Base-by-base conservation (phyloP, 352 stramenopile genomes). In the Pythium biforme region DNA sequence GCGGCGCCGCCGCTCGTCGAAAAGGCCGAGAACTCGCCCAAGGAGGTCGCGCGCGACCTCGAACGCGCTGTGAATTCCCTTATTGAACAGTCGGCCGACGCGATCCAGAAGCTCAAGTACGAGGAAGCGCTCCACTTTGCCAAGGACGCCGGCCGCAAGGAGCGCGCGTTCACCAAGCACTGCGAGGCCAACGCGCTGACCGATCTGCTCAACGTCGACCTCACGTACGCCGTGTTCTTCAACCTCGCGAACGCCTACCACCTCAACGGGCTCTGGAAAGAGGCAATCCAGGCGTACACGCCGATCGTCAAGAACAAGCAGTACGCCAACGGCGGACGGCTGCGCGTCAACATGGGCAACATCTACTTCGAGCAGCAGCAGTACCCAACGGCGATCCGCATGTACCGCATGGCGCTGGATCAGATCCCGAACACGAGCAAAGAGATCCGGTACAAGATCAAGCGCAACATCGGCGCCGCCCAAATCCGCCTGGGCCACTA, bases 311-410 rank as follows among this genome's bases (percentile, higher is more conserved):
- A 98, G 74, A 98, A 98, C 76, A 98, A 98, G 56, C 89, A 98
- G 67, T 98, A 98, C 73, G 73, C 86, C 7, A 89, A 97, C 68
- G 85, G 80, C 31, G 85, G 94, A 1, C 78, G 95, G 10, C 73
- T 98, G 40, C 85, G 96, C 19, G 92, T 98, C 8, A 99, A 99
- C 71, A 98, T 99, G 90, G 96, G 96, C 25, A 99, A 99, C 69
- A 96, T 99, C 47, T 98, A 99, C 84, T 98, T 95, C 67, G 81
- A 96, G 52, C 92, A 98, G 76, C 79, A 97, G 70, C 83, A 98
- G 63, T 98, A 88, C 66, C 78, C 89, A 14, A 90, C 97, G 33
- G 96, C 97, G 0, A 98, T 99, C 37, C 97, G 96, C 64, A 98
- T 98, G 88, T 99, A 99, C 69, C 84, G 94, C 62, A 99, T 99